Conservation (phyloP, 306 rosid genomes). For the Hylodesmum podocarpum region DNA sequence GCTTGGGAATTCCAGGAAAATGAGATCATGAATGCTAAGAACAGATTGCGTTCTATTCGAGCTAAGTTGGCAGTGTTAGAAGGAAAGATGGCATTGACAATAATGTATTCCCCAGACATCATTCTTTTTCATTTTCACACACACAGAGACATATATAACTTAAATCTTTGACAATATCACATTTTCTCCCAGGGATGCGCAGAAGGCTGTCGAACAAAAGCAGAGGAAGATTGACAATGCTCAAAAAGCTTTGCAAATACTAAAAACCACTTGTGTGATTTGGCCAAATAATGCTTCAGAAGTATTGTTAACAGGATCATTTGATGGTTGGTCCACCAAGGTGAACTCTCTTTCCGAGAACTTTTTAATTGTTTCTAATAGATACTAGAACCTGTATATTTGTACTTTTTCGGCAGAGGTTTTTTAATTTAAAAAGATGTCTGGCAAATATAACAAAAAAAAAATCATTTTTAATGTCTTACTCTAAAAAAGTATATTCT, state of each 20-base stretch:
- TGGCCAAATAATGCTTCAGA: constrained; percentile 83
- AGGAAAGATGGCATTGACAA: constrained; percentile 80
- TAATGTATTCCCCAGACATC: constrained; percentile 54
- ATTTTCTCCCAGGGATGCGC: constrained; percentile 57
- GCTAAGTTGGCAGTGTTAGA: constrained; percentile 76
- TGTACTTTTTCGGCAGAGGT: not conserved
- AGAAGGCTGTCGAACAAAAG: constrained; percentile 64
- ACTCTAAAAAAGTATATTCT: not conserved
- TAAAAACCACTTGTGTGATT: constrained; percentile 59
- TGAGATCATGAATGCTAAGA: constrained; percentile 66
- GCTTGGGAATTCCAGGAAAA: constrained; percentile 82
- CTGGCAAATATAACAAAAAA: not conserved
- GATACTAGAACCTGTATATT: not conserved
- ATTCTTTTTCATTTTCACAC: constrained; percentile 9
- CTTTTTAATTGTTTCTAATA: not conserved
- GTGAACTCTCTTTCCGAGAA: constrained; percentile 37
- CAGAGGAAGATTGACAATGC: constrained; percentile 63
- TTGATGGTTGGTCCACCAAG: constrained; percentile 93
- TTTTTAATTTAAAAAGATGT: not conserved
- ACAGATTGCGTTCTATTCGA: constrained; percentile 63
- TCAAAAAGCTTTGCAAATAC: constrained; percentile 50
- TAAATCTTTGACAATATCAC: constrained; percentile 10
- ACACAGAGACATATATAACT: not conserved
- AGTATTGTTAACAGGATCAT: constrained; percentile 83
- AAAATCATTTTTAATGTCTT: not conserved